Percentiles rank a stretch among this genome's conserved stretches.
Evolutionary conservation across 306 rosid genomes (phyloP).

Genomic region (Cucurbita argyrosperma): DNA sequence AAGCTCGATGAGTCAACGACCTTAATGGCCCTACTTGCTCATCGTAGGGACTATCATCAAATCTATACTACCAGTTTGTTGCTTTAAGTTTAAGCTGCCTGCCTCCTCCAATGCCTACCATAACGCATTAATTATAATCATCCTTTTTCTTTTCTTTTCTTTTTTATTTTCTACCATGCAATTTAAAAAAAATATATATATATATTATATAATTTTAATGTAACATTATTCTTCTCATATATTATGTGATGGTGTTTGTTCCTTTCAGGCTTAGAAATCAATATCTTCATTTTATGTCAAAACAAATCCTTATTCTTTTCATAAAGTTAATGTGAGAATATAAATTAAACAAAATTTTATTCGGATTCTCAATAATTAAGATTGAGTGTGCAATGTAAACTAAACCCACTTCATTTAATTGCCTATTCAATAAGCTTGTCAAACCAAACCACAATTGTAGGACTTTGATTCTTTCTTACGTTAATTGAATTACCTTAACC

Average conservation of each 20-base stretch:
- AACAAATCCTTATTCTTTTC: not conserved
- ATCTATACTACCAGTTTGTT: not conserved
- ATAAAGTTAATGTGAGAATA: not conserved
- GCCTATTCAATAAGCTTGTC: not conserved
- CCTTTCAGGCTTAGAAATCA: not conserved
- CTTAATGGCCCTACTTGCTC: not conserved
- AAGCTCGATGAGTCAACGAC: constrained; percentile 5
- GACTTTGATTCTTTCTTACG: not conserved
- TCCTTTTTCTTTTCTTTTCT: not conserved
- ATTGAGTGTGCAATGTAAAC: not conserved
- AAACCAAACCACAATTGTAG: not conserved
- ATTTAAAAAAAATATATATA: too few species aligned
- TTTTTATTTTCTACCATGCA: not conserved
- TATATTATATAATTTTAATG: too few species aligned
- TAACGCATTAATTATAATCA: not conserved
- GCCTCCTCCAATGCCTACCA: not conserved
- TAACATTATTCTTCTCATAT: too few species aligned
- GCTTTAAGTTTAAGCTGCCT: not conserved
- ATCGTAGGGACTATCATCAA: not conserved
- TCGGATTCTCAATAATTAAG: not conserved
- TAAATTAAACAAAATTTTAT: too few species aligned
- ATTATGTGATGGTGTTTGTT: not conserved
- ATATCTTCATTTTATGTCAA: not conserved
- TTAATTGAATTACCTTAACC: not conserved
- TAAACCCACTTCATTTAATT: not conserved